These are phyloP conservation scores for Monilinia laxa DNA, from an alignment of 2,329 filamentous ascomycete genomes.

Conservation along the genomic window DNA sequence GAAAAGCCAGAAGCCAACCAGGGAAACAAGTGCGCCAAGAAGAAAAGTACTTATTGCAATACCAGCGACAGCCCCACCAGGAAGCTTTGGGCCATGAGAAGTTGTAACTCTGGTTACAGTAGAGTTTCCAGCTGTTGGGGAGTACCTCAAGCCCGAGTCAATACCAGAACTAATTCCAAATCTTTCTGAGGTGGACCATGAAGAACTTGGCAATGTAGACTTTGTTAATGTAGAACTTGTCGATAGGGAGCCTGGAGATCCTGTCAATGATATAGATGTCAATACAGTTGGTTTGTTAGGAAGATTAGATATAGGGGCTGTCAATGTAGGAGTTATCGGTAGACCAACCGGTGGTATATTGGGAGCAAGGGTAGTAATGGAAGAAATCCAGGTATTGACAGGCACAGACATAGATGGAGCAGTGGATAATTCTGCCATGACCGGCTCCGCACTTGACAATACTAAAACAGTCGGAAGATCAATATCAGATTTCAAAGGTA, in stretches of 20 bases:
- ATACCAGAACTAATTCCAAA: background rate
- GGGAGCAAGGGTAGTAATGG: too few species aligned
- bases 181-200: background rate
- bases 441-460: too few species aligned
- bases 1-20: background rate
- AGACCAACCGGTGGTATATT: too few species aligned
- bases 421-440: too few species aligned
- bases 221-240: background rate
- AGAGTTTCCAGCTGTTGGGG: background rate
- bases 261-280: background rate
- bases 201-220: background rate
- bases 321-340: too few species aligned
- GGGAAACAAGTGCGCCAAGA: conserved; percentile 33
- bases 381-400: too few species aligned
- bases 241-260: background rate
- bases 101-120: background rate
- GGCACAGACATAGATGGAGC: too few species aligned
- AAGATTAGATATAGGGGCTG: too few species aligned
- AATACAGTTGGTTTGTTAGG: background rate
- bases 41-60: conserved; percentile 43
- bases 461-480: too few species aligned
- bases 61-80: conserved; percentile 39
- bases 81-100: background rate
- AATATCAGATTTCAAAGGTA: background rate
- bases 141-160: background rate